Evolutionary conservation across 2,329 filamentous ascomycete species (phyloP), one percentile per base, ranked within the genome.

Genomic region (Fusarium gaditjirri): DNA sequence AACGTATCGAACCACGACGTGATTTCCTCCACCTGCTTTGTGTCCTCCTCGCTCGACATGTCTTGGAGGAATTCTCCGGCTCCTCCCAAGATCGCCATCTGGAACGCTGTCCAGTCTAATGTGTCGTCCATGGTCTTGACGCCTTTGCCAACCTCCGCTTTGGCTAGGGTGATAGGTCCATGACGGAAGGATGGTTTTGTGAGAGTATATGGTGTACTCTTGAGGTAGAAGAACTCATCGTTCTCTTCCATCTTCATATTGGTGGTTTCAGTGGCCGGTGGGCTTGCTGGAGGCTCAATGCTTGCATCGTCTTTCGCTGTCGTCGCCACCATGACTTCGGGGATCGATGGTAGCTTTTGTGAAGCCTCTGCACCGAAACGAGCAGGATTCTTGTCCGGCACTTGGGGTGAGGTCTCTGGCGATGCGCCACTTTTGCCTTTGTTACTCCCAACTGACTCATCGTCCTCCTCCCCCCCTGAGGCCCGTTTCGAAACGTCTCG

Each of bases 21-120:
- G 27, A 90, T 76, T 12, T 88, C 86, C 29, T 82, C 79, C 8
- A 76, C 77, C 55, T 81, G 75, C 41, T 85, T 84, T 8, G 80
- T 76, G 61, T 88, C 86, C 60, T 87, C 86, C 9, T 83, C 82
- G 44, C 25, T 86, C 82, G 59, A 76, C 68, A 59, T 69, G 71
- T 86, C 86, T 23, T 80, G 80, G 56, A 84, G 81, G 47, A 87
- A 82, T 70, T 88, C 87, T 35, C 86, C 87, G 5, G 86, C 86
- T 9, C 87, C 87, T 44, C 89, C 88, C 0, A 88, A 80, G 54
- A 91, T 90, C 21, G 89, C 89, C 85, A 90, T 90, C 78, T 91
- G 89, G 76, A 90, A 91, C 7, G 89, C 88, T 10, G 86, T 89
- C 89, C 89, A 91, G 81, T 91, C 89, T 7, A 91, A 78, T 13